Evolutionary conservation across 2,329 filamentous ascomycete species (phyloP), one percentile per base, ranked within the genome.

Genomic region (Dothiorella sarmentorum): DNA sequence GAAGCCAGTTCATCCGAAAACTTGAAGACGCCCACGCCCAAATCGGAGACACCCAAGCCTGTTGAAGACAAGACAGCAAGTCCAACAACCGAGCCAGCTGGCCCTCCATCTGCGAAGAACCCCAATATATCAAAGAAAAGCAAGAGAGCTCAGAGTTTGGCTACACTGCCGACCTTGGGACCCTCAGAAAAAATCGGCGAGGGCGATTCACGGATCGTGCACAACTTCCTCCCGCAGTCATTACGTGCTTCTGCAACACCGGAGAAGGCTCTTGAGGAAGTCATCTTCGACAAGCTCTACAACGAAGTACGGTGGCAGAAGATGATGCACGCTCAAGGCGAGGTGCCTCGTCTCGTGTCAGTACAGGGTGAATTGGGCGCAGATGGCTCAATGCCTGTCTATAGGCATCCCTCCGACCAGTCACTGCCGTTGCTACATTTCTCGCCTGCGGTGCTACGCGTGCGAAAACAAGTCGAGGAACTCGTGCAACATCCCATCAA

Each of bases 321-420:
- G 63, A 97, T 99, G 94, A 87, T 87, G 42, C 94, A 97, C 66
- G 88, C 93, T 63, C 90, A 90, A 31, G 92, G 94, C 24, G 88
- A 94, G 66, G 94, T 97, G 0, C 94, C 94, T 42, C 86, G 94
- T 35, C 83, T 97, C 2, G 90, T 97, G 6, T 91, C 91, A 49
- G 91, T 96, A 18, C 92, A 97, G 71, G 94, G 92, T 3, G 77
- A 82, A 15, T 78, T 91, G 27, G 80, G 79, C 37, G 69, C 78
- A 0, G 86, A 93, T 66, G 90, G 89, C 17, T 86, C 80, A 63
- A 86, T 89, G 71, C 94, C 94, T 20, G 82, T 97, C n/a, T 99
- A 99, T 72, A 88, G 94, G 13, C 94, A 97, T 72, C 94, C 94
- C 43, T 85, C 91, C 3, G 94, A 99, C 68, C 89, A 95, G 70